phyloP scores from a whole-genome alignment of 1,284 basidiomycete species.

The Cutaneotrichosporon daszewskae region DNA sequence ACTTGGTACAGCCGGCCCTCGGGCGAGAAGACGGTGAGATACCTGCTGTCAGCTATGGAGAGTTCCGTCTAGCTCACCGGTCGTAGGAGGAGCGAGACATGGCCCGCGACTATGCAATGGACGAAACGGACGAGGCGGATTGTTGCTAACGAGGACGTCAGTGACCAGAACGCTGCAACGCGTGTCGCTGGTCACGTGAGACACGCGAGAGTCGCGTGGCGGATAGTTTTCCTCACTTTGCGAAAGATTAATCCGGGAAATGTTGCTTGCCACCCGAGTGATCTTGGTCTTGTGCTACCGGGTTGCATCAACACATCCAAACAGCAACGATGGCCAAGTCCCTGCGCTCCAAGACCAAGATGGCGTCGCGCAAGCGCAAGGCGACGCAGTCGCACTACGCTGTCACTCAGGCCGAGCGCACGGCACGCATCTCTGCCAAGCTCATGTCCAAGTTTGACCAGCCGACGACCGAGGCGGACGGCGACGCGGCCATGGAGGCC shows the following conservation, averaged over 20 bases:
- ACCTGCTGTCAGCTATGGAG: conserved; percentile 32
- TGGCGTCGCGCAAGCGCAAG: conserved; percentile 76
- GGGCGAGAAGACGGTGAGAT: conserved; percentile 51
- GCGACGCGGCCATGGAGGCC: conserved; percentile 62
- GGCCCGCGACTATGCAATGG: not conserved
- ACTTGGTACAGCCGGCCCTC: conserved; percentile 74
- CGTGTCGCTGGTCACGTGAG: not conserved
- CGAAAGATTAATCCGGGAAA: conserved; percentile 5
- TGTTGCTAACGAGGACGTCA: conserved; percentile 8
- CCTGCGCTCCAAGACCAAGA: conserved; percentile 80
- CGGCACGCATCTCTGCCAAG: conserved; percentile 68
- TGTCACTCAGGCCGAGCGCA: conserved; percentile 73
- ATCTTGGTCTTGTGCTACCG: not conserved
- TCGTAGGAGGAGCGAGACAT: conserved; percentile 48
- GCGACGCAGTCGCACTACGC: conserved; percentile 77
- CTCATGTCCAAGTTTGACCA: conserved; percentile 66
- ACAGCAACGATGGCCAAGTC: conserved; percentile 76
- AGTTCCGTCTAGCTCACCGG: conserved; percentile 24
- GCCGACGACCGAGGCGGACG: conserved; percentile 66
- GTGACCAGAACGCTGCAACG: no score
- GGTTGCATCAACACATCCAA: not conserved
- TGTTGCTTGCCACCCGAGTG: conserved; percentile 2
- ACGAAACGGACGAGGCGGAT: not conserved
- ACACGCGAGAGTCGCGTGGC: conserved; percentile 1
- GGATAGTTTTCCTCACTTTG: conserved; percentile 1